A percentile compares a stretch with the other conserved stretches of the same genome.
Conservation (phyloP, 208 protist species). For the Blastocrithidia nonstop region DNA sequence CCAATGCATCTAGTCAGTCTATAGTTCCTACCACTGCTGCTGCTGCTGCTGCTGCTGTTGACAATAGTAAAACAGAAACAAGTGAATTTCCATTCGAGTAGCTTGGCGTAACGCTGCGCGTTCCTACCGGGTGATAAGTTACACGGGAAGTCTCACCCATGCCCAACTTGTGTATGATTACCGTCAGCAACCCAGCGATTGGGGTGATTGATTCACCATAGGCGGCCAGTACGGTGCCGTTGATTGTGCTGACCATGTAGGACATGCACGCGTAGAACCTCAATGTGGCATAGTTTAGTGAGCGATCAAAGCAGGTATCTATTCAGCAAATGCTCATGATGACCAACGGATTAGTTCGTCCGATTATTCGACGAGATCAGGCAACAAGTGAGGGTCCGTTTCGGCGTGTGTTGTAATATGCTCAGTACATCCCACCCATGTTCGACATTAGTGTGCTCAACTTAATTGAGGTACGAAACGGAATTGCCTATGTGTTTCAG, state of each 20-base stretch:
- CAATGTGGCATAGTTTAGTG: constrained; percentile 52
- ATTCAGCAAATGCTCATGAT: constrained; percentile 76
- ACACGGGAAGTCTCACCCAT: constrained; percentile 55
- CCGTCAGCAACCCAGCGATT: constrained; percentile 50
- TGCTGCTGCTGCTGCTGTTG: neutral
- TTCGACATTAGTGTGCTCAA: constrained; percentile 57
- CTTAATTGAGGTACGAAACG: constrained; percentile 47
- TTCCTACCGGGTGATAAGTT: constrained; percentile 41
- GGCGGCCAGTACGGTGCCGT: constrained; percentile 27
- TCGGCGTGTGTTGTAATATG: constrained; percentile 45
- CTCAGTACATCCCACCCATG: constrained; percentile 46
- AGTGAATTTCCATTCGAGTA: constrained; percentile 7
- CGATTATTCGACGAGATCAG: constrained; percentile 36
- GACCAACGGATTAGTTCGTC: constrained; percentile 43
- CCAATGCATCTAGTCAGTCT: neutral
- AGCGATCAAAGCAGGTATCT: constrained; percentile 49
- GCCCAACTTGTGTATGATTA: constrained; percentile 67
- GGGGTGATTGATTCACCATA: constrained; percentile 17
- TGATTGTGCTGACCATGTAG: constrained; percentile 61
- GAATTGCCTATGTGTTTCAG: constrained; percentile 63
- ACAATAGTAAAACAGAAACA: neutral
- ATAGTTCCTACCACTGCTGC: neutral
- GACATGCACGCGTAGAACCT: constrained; percentile 61
- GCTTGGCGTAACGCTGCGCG: constrained; percentile 39
- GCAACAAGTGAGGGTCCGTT: constrained; percentile 27